Conservation (phyloP, 306 rosid species). For the Trifolium fragiferum region DNA sequence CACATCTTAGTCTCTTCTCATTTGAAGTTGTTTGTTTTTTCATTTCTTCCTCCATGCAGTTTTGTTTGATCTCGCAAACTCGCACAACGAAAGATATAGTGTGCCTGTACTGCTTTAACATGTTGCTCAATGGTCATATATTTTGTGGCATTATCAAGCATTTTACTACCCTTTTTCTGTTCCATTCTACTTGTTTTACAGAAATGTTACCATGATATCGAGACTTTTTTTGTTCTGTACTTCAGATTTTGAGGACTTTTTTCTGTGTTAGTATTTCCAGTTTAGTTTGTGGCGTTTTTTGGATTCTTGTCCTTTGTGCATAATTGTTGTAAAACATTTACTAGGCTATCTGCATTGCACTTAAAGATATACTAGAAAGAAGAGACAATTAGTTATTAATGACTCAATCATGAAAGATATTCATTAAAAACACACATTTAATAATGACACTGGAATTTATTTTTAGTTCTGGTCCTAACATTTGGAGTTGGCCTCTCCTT, state of each 20-base stretch:
- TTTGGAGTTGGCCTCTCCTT: not conserved
- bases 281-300: not conserved
- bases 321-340: conserved; percentile 6
- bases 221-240: not conserved
- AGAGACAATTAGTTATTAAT: not conserved
- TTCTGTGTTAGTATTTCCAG: not conserved
- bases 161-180: conserved; percentile 21
- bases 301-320: conserved; percentile 10
- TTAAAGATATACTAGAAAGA: not conserved
- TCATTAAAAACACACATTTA: not conserved
- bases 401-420: not conserved
- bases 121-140: not conserved
- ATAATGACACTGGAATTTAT: not conserved
- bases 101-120: conserved; percentile 29
- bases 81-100: not conserved
- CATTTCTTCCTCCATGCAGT: conserved; percentile 1
- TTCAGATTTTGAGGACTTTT: too few species aligned
- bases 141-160: conserved; percentile 9
- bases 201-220: conserved; percentile 1
- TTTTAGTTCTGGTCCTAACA: not conserved
- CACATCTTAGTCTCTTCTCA: conserved; percentile 3
- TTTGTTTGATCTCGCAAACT: conserved; percentile 2
- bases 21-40: not conserved
- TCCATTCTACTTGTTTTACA: conserved; percentile 9
- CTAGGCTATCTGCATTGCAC: conserved; percentile 1